Conservation (phyloP, 495 filamentous ascomycete genomes). For the Xeromyces bisporus region DNA sequence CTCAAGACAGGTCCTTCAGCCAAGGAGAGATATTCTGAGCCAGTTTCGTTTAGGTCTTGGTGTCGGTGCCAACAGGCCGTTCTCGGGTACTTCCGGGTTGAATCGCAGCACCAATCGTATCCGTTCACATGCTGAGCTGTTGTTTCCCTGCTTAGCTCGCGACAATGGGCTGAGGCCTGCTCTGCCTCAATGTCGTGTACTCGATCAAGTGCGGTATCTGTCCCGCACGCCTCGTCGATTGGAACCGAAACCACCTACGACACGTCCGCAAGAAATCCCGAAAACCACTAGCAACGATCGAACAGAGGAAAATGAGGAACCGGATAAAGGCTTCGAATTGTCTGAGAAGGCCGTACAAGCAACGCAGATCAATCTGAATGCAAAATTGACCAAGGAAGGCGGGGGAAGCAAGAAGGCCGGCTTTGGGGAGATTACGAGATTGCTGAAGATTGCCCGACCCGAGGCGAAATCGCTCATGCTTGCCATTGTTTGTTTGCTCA, state of each 20-base stretch:
- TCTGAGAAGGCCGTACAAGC: slow-evolving; percentile 73
- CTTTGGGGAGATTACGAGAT: slow-evolving; percentile 62
- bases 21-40: slow-evolving; percentile 7
- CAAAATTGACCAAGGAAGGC: slow-evolving; percentile 68
- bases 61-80: slow-evolving; percentile 8
- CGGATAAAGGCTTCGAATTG: slow-evolving; percentile 41
- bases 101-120: slow-evolving; percentile 7
- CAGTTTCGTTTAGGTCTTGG: slow-evolving; percentile 6
- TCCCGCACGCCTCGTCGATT: slow-evolving; percentile 13
- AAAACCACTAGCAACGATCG: slow-evolving; percentile 5
- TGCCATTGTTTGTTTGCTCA: slow-evolving; percentile 67
- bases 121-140: slow-evolving; percentile 4
- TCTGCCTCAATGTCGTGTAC: slow-evolving; percentile 6
- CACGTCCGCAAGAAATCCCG: slow-evolving; percentile 6
- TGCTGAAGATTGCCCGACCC: slow-evolving; percentile 75
- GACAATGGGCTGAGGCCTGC: slow-evolving; percentile 6
- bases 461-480: slow-evolving; percentile 62
- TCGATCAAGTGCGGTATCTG: slow-evolving; percentile 13
- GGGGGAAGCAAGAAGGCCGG: slow-evolving; percentile 44
- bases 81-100: slow-evolving; percentile 11
- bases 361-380: slow-evolving; percentile 78
- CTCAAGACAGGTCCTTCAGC: slow-evolving; percentile 10
- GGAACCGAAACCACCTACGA: slow-evolving; percentile 11
- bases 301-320: slow-evolving; percentile 27
- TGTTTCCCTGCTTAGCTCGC: slow-evolving; percentile 4